Conservation (phyloP, 495 filamentous ascomycete species). For the Lepidopterella palustris region DNA sequence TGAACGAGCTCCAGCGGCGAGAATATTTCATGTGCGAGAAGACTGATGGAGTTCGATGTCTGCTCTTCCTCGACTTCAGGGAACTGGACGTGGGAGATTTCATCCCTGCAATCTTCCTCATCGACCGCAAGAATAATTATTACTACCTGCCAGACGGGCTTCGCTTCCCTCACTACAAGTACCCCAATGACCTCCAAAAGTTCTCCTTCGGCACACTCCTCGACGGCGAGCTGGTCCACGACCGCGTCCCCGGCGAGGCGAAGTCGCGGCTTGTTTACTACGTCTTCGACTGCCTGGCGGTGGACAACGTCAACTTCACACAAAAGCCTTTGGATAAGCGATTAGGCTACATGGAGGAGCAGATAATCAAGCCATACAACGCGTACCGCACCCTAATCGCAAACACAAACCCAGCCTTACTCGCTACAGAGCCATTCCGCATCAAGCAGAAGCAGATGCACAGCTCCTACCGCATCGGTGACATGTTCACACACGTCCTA, state of each 20-base stretch:
- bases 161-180: constrained; percentile 68
- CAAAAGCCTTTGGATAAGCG: constrained; percentile 78
- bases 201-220: constrained; percentile 80
- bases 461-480: constrained; percentile 76
- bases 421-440: constrained; percentile 63
- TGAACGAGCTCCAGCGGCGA: constrained; percentile 64
- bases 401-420: constrained; percentile 55
- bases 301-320: constrained; percentile 72
- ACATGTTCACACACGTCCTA: constrained; percentile 82
- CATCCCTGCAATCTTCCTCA: constrained; percentile 57
- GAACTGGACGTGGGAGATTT: constrained; percentile 42
- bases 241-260: constrained; percentile 53
- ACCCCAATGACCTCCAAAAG: constrained; percentile 47
- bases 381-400: constrained; percentile 50
- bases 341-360: constrained; percentile 74
- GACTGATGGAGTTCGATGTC: constrained; percentile 89
- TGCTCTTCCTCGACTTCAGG: constrained; percentile 73
- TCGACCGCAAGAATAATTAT: constrained; percentile 96
- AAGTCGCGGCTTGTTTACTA: constrained; percentile 64
- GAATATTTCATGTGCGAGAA: constrained; percentile 99
- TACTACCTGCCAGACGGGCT: constrained; percentile 64
- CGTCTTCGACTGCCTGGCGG: constrained; percentile 84
- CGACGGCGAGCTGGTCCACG: constrained; percentile 88
- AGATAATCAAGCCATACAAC: constrained; percentile 73
- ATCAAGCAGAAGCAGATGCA: constrained; percentile 83